Conservation (phyloP, 768 basidiomycete species). For the Mycena latifolia region DNA sequence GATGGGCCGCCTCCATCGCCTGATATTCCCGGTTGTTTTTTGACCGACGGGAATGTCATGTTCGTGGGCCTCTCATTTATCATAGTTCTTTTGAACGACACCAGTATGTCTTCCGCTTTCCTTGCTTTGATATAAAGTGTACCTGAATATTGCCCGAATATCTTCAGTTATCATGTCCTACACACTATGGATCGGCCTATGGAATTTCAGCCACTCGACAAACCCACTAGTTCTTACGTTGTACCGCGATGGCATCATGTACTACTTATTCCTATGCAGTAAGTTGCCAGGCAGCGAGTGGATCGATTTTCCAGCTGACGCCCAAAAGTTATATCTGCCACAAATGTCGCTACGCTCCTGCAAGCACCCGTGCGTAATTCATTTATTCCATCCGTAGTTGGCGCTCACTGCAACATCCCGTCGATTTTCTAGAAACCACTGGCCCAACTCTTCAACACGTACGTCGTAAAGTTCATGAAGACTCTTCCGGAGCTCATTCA, state of each 20-base stretch:
- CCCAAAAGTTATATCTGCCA: conserved; percentile 20
- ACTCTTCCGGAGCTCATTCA: background rate
- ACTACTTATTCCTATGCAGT: conserved; percentile 42
- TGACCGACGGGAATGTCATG: conserved; percentile 22
- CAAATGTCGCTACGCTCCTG: conserved; percentile 27
- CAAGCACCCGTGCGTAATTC: conserved; percentile 17
- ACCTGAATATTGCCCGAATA: too few species aligned
- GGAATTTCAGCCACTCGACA: conserved; percentile 35
- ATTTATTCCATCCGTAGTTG: background rate
- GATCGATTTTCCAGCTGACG: background rate
- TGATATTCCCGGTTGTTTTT: conserved; percentile 25
- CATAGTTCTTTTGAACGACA: conserved; percentile 31
- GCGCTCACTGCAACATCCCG: background rate
- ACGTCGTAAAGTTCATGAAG: background rate
- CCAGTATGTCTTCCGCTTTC: conserved; percentile 25
- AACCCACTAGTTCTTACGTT: conserved; percentile 38
- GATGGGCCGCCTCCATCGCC: conserved; percentile 28
- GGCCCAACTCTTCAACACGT: conserved; percentile 33
- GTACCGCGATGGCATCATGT: conserved; percentile 42
- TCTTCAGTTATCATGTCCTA: conserved; percentile 40
- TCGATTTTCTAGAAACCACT: conserved; percentile 8
- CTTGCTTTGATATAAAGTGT: too few species aligned
- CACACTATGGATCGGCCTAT: conserved; percentile 39
- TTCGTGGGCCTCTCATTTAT: conserved; percentile 19
- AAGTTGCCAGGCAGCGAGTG: background rate